Conservation (phyloP, 2,329 filamentous ascomycete species). For the Raffaelea ambrosiae region DNA sequence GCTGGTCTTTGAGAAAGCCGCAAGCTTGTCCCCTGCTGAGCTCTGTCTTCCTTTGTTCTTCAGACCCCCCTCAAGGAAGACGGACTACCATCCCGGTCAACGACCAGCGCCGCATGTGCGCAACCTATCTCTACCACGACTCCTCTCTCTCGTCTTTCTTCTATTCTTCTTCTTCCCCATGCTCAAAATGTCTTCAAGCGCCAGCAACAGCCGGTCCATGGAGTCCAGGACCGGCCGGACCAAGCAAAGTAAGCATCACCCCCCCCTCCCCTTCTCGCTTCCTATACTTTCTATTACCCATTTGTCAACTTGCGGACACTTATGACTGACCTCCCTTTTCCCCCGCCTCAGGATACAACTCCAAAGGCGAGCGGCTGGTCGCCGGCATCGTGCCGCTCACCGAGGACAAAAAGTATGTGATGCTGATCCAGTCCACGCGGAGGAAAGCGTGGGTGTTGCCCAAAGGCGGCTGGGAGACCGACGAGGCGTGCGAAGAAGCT, state of each 20-base stretch:
- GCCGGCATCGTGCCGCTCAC: slow-evolving; percentile 90
- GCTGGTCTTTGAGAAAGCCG: no score
- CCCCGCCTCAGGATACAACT: slow-evolving; percentile 65
- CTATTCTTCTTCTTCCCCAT: neutral
- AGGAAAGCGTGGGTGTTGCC: slow-evolving; percentile 93
- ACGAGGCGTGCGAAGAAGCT: slow-evolving; percentile 79
- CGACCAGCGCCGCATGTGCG: no score
- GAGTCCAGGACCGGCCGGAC: slow-evolving; percentile 68
- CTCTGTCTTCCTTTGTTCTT: neutral
- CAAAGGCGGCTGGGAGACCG: slow-evolving; percentile 95
- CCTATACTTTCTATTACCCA: no score
- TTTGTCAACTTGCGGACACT: no score
- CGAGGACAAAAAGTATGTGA: slow-evolving; percentile 74
- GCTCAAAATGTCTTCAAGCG: slow-evolving; percentile 10
- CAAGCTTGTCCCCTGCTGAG: no score
- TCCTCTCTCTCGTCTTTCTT: neutral
- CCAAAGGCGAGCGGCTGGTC: slow-evolving; percentile 87
- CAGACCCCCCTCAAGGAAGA: neutral
- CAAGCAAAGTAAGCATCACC: slow-evolving; percentile 67
- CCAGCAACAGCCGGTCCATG: slow-evolving; percentile 44
- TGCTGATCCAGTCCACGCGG: slow-evolving; percentile 87
- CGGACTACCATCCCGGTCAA: no score
- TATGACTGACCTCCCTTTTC: slow-evolving; percentile 6
- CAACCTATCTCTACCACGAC: neutral
- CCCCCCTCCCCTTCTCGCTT: neutral